phyloP scores from a whole-genome alignment of 179 eudicot genomes.

The Gypsophila paniculata region DNA sequence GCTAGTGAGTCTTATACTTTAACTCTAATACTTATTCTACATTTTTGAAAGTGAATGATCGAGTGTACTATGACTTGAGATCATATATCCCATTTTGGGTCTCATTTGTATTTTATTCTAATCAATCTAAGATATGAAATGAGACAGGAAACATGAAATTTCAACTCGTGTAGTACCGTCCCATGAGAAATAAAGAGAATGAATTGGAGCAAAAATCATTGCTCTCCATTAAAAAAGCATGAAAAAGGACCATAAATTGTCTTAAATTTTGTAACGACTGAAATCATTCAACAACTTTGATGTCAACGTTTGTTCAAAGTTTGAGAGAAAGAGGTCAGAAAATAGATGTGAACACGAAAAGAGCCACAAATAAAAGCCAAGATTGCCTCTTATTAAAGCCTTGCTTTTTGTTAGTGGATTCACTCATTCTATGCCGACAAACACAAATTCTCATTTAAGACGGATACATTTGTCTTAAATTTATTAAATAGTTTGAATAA shows the following conservation, averaged over 20 bases:
- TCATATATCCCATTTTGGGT: too few relatives aligned
- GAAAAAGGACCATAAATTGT: not conserved
- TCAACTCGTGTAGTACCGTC: not conserved
- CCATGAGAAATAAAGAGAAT: not conserved
- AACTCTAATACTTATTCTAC: too few relatives aligned
- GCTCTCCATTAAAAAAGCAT: not conserved
- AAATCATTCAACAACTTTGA: not conserved
- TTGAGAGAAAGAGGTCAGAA: not conserved
- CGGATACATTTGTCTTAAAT: too few relatives aligned
- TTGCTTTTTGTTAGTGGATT: not conserved
- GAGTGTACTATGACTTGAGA: too few relatives aligned
- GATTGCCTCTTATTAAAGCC: not conserved
- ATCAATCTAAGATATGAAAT: too few relatives aligned
- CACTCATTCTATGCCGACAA: too few relatives aligned
- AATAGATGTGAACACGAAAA: not conserved
- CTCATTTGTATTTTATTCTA: too few relatives aligned
- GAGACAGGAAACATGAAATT: not conserved
- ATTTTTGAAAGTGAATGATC: too few relatives aligned
- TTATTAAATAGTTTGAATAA: too few relatives aligned
- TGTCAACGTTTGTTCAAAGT: not conserved
- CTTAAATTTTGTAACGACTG: too few relatives aligned
- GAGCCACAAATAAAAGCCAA: not conserved
- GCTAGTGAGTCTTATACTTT: too few relatives aligned
- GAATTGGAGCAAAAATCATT: slow-evolving; percentile 7
- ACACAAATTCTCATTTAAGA: too few relatives aligned